phyloP scores from a whole-genome alignment of 2,329 filamentous ascomycete species.

The Penicillium sp. region DNA sequence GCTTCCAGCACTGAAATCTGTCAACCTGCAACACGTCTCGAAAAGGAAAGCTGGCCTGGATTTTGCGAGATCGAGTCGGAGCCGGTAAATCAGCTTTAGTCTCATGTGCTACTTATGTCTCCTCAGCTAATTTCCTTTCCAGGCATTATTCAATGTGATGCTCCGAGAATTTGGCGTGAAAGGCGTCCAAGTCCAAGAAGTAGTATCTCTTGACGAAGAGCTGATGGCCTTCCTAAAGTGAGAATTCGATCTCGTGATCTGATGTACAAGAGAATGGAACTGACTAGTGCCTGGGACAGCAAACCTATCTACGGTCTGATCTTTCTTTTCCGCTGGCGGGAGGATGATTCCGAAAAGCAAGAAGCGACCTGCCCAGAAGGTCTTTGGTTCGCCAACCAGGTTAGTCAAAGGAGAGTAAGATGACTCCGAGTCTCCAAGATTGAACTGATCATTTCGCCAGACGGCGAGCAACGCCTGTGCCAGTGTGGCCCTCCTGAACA shows the following conservation, averaged over 20 bases:
- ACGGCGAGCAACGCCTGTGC: constrained; percentile 85
- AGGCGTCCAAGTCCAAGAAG: constrained; percentile 74
- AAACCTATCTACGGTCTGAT: constrained; percentile 83
- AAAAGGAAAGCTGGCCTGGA: constrained; percentile 51
- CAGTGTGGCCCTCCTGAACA: constrained; percentile 90
- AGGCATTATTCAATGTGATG: constrained; percentile 87
- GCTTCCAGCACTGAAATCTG: constrained; percentile 33
- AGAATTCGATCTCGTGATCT: constrained; percentile 21
- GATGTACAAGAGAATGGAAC: not conserved
- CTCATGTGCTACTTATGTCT: constrained; percentile 30
- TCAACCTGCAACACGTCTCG: constrained; percentile 36
- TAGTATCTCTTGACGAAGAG: constrained; percentile 72
- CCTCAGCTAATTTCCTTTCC: not conserved
- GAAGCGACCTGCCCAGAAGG: constrained; percentile 62
- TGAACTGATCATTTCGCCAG: constrained; percentile 47
- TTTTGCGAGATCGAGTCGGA: constrained; percentile 82
- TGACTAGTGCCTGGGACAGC: constrained; percentile 43
- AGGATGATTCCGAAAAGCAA: constrained; percentile 57
- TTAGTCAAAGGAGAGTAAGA: constrained; percentile 41
- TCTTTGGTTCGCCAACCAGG: constrained; percentile 95
- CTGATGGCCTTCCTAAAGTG: constrained; percentile 67
- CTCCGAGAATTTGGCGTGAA: constrained; percentile 76
- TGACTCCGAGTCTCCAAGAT: not conserved
- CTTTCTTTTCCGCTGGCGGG: constrained; percentile 78
- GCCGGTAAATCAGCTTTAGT: constrained; percentile 58